phyloP scores from a whole-genome alignment of 805 yeast genomes.

The Wickerhamomyces ciferrii region DNA sequence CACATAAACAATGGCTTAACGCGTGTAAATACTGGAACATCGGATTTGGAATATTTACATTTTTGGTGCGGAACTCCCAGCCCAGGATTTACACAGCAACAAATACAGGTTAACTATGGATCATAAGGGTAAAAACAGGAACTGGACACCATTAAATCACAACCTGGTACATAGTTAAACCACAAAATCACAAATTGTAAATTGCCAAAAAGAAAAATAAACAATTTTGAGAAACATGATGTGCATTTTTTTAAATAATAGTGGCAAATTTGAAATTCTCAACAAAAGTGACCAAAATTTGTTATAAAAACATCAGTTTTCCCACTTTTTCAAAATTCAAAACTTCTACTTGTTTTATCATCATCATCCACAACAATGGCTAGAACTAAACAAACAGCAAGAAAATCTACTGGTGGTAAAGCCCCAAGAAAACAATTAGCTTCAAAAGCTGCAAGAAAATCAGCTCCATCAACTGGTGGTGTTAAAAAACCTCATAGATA shows the following conservation, averaged over 20 bases:
- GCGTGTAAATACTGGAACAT: not conserved
- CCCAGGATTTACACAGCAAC: not conserved
- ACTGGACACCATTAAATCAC: not conserved
- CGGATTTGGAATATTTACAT: not conserved
- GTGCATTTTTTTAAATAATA: too few relatives aligned
- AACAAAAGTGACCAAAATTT: not conserved
- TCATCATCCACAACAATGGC: slow-evolving; percentile 49
- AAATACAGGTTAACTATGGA: not conserved
- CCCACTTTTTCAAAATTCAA: not conserved
- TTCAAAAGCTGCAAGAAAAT: slow-evolving; percentile 89
- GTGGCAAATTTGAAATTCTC: too few relatives aligned
- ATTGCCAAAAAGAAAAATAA: not conserved
- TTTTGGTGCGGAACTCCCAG: not conserved
- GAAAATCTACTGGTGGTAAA: slow-evolving; percentile 94
- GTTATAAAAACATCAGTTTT: not conserved
- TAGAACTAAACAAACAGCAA: slow-evolving; percentile 91
- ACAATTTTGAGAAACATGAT: not conserved
- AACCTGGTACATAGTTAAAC: not conserved
- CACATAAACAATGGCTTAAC: not conserved
- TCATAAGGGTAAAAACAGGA: not conserved
- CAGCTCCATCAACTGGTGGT: slow-evolving; percentile 91
- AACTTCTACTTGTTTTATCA: slow-evolving; percentile 3
- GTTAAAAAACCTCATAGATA: slow-evolving; percentile 94
- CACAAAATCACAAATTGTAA: not conserved
- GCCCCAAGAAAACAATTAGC: slow-evolving; percentile 94